These are phyloP conservation scores for Hyphodiscus sp. DNA, from an alignment of 2,329 filamentous ascomycete genomes.

Conservation along the genomic window DNA sequence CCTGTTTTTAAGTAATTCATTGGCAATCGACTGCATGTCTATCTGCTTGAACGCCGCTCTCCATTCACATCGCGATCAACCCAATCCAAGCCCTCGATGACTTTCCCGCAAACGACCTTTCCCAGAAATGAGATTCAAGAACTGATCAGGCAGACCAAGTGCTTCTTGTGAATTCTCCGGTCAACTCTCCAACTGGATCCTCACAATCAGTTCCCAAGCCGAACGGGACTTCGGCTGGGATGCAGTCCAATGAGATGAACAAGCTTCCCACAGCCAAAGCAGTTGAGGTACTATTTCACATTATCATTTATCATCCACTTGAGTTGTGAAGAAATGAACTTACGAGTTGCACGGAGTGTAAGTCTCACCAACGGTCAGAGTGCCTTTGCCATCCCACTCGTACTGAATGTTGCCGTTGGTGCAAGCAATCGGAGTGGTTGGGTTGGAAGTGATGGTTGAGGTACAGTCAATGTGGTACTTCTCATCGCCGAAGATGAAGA, in stretches of 20 bases:
- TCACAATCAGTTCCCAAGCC: not conserved
- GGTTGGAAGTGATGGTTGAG: constrained; percentile 2
- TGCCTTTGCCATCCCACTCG: not conserved
- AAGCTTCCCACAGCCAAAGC: not conserved
- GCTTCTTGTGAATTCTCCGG: not conserved
- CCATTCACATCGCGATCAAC: not conserved
- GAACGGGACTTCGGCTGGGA: not conserved
- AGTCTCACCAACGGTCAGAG: not conserved
- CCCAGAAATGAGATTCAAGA: no score
- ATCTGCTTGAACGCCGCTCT: not conserved
- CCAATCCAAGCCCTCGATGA: no score
- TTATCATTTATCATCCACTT: not conserved
- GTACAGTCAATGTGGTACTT: not conserved
- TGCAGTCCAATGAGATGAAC: not conserved
- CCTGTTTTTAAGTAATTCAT: not conserved
- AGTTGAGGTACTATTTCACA: not conserved
- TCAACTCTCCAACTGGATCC: not conserved
- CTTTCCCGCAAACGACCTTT: no score
- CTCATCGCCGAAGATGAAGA: constrained; percentile 11
- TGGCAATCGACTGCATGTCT: not conserved
- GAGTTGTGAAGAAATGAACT: constrained; percentile 4
- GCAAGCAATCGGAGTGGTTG: not conserved
- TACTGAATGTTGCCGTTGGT: not conserved
- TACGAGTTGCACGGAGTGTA: constrained; percentile 7
- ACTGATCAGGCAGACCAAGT: not conserved